phyloP scores from a whole-genome alignment of 176 grass and related monocot genomes.

The Zoysia japonica region DNA sequence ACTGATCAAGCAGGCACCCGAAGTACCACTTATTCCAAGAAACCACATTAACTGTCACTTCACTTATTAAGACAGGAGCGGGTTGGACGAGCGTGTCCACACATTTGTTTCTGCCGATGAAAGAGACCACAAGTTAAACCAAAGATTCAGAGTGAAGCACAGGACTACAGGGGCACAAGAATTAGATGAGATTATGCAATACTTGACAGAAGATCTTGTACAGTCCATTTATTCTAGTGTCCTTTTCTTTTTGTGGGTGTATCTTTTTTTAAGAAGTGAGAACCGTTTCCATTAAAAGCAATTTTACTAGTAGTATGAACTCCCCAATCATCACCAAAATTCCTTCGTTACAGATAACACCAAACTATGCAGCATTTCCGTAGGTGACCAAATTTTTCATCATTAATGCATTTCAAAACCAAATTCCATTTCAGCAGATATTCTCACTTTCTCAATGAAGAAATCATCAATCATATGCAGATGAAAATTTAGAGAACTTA shows the following conservation, averaged over 20 bases:
- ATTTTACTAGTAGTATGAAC: neutral
- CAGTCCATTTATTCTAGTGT: neutral
- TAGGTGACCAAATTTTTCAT: too few relatives aligned
- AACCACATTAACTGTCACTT: constrained; percentile 11
- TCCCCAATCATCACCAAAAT: neutral
- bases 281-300: neutral
- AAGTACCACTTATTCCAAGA: constrained; percentile 34
- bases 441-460: neutral
- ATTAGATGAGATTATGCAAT: neutral
- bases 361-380: neutral
- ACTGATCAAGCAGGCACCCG: constrained; percentile 3
- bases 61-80: constrained; percentile 5
- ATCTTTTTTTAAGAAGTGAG: neutral
- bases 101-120: constrained; percentile 33
- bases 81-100: neutral
- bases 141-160: neutral
- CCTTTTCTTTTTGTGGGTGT: neutral
- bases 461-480: neutral
- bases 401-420: too few relatives aligned
- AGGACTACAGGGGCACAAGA: too few relatives aligned
- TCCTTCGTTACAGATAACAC: neutral
- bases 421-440: too few relatives aligned
- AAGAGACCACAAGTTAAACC: constrained; percentile 9
- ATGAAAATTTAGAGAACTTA: constrained; percentile 29
- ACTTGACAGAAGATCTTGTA: neutral